Evolutionary conservation across 305 asterid species (phyloP).

Genomic region (Ilex paraguariensis): DNA sequence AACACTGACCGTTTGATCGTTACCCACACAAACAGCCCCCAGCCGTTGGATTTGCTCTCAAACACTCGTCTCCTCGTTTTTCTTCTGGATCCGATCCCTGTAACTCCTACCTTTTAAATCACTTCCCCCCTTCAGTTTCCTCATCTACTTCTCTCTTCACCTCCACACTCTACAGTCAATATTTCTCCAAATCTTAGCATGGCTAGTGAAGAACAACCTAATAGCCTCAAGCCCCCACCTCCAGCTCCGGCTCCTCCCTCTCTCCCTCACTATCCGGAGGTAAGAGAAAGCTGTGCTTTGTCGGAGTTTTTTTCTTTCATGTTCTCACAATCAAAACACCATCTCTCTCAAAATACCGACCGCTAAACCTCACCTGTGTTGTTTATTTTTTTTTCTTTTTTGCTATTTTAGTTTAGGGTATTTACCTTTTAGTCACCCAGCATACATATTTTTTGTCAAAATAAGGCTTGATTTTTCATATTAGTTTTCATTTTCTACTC

Average conservation of each 20-base stretch:
- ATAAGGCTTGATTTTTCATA: neutral
- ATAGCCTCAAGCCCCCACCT: neutral
- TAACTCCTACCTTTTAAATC: slow-evolving; percentile 26
- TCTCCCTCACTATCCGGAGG: slow-evolving; percentile 65
- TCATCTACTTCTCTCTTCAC: slow-evolving; percentile 13
- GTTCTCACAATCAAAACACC: neutral
- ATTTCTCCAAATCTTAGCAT: slow-evolving; percentile 12
- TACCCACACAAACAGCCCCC: slow-evolving; percentile 19
- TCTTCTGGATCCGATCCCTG: slow-evolving; percentile 17
- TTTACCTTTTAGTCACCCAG: neutral
- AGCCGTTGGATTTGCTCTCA: slow-evolving; percentile 33
- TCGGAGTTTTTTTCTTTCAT: neutral
- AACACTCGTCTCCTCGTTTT: slow-evolving; percentile 12
- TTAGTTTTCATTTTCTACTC: neutral
- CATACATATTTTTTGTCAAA: neutral
- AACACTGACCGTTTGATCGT: slow-evolving; percentile 19
- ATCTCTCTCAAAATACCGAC: neutral
- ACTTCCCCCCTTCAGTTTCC: slow-evolving; percentile 11
- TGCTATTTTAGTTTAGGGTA: neutral
- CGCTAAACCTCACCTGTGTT: neutral
- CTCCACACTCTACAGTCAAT: neutral
- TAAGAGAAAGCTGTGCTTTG: slow-evolving; percentile 3
- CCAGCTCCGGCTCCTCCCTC: neutral
- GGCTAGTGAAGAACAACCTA: slow-evolving; percentile 38
- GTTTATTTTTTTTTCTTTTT: too few species aligned